These are phyloP conservation scores for Rhodotorula toruloides DNA, from an alignment of 768 basidiomycete species.

Conservation along the genomic window DNA sequence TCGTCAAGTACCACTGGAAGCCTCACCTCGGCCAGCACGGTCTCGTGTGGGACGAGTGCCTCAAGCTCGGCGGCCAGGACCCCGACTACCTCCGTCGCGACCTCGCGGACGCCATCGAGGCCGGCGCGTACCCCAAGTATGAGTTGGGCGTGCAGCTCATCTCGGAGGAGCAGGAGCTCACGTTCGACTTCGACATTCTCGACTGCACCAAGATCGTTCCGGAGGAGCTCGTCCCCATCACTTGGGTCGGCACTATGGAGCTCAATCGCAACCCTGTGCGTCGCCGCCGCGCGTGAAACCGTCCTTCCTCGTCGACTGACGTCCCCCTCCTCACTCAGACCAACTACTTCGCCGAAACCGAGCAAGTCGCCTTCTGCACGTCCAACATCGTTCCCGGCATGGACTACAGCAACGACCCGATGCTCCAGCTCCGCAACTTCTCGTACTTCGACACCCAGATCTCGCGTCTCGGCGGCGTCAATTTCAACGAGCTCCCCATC, in stretches of 20 bases:
- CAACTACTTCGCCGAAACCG: conserved; percentile 78
- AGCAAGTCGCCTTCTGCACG: conserved; percentile 86
- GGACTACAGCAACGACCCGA: conserved; percentile 57
- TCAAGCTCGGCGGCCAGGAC: conserved; percentile 76
- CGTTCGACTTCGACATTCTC: conserved; percentile 74
- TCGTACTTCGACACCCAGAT: conserved; percentile 79
- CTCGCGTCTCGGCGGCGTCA: conserved; percentile 64
- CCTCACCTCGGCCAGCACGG: conserved; percentile 71
- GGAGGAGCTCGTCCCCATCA: conserved; percentile 69
- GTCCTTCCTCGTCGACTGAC: background rate
- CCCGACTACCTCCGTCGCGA: conserved; percentile 89
- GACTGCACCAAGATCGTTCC: conserved; percentile 71
- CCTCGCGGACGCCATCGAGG: conserved; percentile 72
- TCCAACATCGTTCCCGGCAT: conserved; percentile 52
- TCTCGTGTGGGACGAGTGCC: conserved; percentile 81
- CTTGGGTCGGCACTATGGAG: conserved; percentile 57
- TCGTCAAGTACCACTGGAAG: conserved; percentile 78
- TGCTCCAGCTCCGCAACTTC: conserved; percentile 80
- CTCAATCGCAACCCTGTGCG: conserved; percentile 49
- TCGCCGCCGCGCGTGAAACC: background rate
- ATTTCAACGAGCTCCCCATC: conserved; percentile 66
- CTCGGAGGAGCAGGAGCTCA: conserved; percentile 69
- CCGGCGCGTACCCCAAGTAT: conserved; percentile 68
- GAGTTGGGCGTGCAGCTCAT: conserved; percentile 71
- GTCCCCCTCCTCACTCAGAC: background rate